These are phyloP conservation scores for Malassezia globosa DNA, from an alignment of 1,284 basidiomycete species.

Conservation along the genomic window DNA sequence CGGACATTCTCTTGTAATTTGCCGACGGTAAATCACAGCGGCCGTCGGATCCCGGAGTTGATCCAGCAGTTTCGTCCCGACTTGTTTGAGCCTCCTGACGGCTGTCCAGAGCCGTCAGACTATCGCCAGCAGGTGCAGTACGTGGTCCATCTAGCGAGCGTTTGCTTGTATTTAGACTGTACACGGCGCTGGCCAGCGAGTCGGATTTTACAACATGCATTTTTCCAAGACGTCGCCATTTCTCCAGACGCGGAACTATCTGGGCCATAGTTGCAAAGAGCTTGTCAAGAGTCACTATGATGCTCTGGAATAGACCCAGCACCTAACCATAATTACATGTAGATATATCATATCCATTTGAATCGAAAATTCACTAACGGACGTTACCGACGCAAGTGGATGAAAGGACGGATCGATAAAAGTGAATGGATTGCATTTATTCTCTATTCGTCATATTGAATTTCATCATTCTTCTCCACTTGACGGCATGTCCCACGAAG, in stretches of 20 bases:
- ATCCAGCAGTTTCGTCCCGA: conserved; percentile 35
- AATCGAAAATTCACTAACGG: background rate
- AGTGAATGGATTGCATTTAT: no score
- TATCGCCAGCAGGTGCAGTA: conserved; percentile 30
- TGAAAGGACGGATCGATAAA: no score
- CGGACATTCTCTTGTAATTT: conserved; percentile 39
- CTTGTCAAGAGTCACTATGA: no score
- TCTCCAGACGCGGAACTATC: no score
- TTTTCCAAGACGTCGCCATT: conserved; percentile 27
- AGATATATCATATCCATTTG: background rate
- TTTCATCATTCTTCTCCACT: background rate
- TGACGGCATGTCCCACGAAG: conserved; percentile 11
- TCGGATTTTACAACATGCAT: conserved; percentile 34
- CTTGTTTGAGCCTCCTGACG: conserved; percentile 21
- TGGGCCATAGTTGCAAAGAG: no score
- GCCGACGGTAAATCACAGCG: conserved; percentile 23
- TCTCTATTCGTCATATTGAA: background rate
- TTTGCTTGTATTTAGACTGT: conserved; percentile 37
- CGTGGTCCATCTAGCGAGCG: conserved; percentile 34
- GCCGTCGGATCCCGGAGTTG: conserved; percentile 30
- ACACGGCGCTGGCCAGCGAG: conserved; percentile 34
- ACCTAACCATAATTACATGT: background rate
- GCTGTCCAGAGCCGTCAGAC: conserved; percentile 30
- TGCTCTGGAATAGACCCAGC: background rate
- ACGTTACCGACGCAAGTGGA: no score